These are phyloP conservation scores for Sarcodon sp. DNA, from an alignment of 768 basidiomycete genomes.

Conservation along the genomic window DNA sequence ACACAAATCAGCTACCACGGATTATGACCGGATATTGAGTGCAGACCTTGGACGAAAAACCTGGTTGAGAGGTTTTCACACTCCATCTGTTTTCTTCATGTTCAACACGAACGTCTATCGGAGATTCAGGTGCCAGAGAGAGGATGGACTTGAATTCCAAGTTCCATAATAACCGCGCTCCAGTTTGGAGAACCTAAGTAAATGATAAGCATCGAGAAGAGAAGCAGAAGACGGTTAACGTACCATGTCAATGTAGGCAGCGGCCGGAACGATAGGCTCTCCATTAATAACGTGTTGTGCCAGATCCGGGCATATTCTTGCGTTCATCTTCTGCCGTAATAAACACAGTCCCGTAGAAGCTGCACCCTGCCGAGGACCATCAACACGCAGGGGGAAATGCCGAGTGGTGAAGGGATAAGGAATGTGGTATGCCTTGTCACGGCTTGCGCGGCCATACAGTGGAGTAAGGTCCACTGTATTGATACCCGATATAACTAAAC, in stretches of 20 bases:
- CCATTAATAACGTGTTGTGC: conserved; percentile 31
- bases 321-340: conserved; percentile 21
- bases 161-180: conserved; percentile 14
- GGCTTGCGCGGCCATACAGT: conserved; percentile 13
- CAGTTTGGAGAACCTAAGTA: conserved; percentile 22
- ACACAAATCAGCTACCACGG: no score
- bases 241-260: conserved; percentile 31
- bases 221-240: not conserved
- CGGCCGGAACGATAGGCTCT: conserved; percentile 32
- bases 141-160: conserved; percentile 14
- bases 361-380: not conserved
- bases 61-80: conserved; percentile 8
- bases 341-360: not conserved
- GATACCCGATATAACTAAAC: conserved; percentile 15
- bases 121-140: conserved; percentile 12
- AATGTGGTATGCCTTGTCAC: not conserved
- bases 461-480: conserved; percentile 19
- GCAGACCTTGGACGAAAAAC: not conserved
- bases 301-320: conserved; percentile 22
- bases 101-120: conserved; percentile 9
- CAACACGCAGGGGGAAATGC: conserved; percentile 5
- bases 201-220: not conserved
- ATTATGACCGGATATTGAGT: no score
- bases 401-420: conserved; percentile 21
- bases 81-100: conserved; percentile 14